Base-by-base conservation (phyloP, 2,329 filamentous ascomycete genomes). In the Sporothrix globosa region DNA sequence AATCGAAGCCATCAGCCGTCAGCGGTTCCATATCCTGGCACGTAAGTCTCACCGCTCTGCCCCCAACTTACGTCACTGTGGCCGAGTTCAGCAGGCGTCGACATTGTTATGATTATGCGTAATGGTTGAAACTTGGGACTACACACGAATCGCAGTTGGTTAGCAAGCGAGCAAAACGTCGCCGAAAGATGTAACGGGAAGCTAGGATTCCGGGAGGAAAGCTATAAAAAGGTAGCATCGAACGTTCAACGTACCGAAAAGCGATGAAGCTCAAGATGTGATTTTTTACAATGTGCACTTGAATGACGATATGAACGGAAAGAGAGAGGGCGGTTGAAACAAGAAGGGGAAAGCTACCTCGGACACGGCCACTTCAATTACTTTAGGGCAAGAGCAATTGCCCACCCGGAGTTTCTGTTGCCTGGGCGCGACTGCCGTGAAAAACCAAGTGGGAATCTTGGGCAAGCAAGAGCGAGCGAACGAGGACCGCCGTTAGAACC, bases 51-150 rank as follows among this genome's bases (percentile, higher is more conserved):
- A 13, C 17, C 41, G 11, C 41, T 44, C 41, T 13, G 11, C 41
- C 14, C 41, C 10, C 11, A 17, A 58, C 67, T 11, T 66, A 71
- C 70, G 58, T 69, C 70, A 67, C 70, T 71, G 60, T 82, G 81
- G 72, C 80, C 80, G 75, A 76, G 75, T 72, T 71, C 77, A 21
- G 78, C 78, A 70, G 75, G 75, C 76, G 77, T 77, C 52, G 78
- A 77, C 78, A 79, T 79, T 30, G 74, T 78, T 75, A 75, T 74
- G 69, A 24, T 54, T 68, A 24, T 14, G 17, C 2, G 50, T 34
- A 46, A 39, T 39, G 67, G 24, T 44, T 19, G 10, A 10, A 30
- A 17, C 19, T 14, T 27, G 21, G 10, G 50, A 9, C 9, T 41
- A 11, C 27, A 39, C 21, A 17, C 27, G 46, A 41, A 52, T 50